Evolutionary conservation across 179 eudicot species (phyloP).

Genomic region (Beta corolliflora): DNA sequence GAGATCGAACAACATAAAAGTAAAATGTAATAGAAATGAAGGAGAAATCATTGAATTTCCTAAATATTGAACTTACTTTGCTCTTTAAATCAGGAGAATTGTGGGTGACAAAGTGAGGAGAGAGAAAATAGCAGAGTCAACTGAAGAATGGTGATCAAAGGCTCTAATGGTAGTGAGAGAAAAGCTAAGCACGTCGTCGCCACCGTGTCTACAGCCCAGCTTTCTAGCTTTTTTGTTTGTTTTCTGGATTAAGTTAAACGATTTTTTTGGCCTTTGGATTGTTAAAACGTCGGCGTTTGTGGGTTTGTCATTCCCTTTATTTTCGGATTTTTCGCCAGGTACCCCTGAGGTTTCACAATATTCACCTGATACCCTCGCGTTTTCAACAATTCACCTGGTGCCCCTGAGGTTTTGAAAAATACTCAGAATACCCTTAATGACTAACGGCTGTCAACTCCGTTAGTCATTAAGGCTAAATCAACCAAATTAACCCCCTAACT

Average conservation of each 20-base stretch:
- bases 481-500: no score
- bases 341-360: no score
- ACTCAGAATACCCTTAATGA: no score
- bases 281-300: background rate
- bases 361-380: no score
- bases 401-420: no score
- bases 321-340: no score
- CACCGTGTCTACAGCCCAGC: constrained; percentile 1
- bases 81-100: background rate
- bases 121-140: background rate
- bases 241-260: background rate
- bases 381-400: no score
- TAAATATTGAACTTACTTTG: background rate
- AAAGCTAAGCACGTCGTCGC: constrained; percentile 6
- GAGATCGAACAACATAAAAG: constrained; percentile 2
- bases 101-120: background rate
- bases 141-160: background rate
- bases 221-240: no score
- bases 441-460: no score
- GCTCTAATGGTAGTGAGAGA: background rate
- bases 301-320: background rate
- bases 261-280: background rate
- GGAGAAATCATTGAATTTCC: background rate
- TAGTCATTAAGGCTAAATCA: no score
- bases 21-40: no score